Base-by-base conservation (phyloP, 805 yeast genomes). In the Ogataea parapolymorpha region DNA sequence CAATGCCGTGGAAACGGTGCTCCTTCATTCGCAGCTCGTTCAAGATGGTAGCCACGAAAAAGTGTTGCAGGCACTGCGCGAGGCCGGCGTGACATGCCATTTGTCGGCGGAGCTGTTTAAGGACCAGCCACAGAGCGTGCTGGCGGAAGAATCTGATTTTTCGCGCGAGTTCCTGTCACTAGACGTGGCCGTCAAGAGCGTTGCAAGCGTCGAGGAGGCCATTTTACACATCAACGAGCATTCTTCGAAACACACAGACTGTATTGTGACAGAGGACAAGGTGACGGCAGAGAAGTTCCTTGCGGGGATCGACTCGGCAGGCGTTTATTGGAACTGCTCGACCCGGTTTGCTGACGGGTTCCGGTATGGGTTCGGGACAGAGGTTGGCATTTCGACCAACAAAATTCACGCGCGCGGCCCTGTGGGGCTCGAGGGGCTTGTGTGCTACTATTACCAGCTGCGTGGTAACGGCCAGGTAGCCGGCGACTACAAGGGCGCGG, bases 341-440 rank as follows among this genome's bases (percentile, higher is more conserved):
- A 88, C 98, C 7, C 74, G 99, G 59, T 93, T 93, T 67, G 98
- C 99, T 6, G 99, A 93, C 64, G 99, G 99, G 3, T 93, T 87
- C 74, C 77, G 99, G 61, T 93, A 91, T 59, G 99, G 99, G 0
- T 93, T 95, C 61, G 99, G 99, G 39, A 84, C 99, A 5, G 99
- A 93, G 64, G 99, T 93, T 13, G 99, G 99, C 26, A 91, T 93
- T 45, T 84, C 95, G 35, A 93, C 99, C 32, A 90, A 91, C 60
- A 93, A 93, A 63, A 88, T 93, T 48, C 99, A 93, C 61, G 96
- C 99, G 8, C 77, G 99, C 56, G 99, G 99, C 2, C 99, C 99
- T 12, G 98, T 93, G 25, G 99, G 99, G 2, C 72, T 93, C 24
- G 99, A 93, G 60, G 99, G 99, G 2, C 72, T 93, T 51, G 95